A percentile compares a stretch with the other conserved stretches of the same genome.
phyloP scores from a whole-genome alignment of 1,284 basidiomycete species.

The Marasmius fiardii region DNA sequence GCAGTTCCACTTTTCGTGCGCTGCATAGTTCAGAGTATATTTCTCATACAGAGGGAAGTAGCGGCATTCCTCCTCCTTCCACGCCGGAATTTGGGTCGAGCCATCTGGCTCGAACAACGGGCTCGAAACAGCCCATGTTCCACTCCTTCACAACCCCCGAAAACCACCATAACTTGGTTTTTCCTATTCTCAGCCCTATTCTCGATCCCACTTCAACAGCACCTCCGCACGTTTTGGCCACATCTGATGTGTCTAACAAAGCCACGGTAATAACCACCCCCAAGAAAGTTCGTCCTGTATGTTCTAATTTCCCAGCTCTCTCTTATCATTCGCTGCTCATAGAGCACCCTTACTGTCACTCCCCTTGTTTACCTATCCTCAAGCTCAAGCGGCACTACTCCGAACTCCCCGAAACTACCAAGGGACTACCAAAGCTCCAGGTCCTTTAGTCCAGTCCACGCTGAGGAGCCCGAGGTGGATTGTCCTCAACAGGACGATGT shows the following conservation, averaged over 20 bases:
- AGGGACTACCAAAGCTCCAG: background rate
- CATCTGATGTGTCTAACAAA: conserved; percentile 6
- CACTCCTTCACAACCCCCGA: background rate
- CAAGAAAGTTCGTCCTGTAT: conserved; percentile 6
- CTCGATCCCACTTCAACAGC: background rate
- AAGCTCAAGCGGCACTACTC: conserved; percentile 25
- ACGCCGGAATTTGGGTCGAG: conserved; percentile 11
- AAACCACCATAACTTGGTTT: background rate
- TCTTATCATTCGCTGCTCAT: conserved; percentile 25
- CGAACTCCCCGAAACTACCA: background rate
- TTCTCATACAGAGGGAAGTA: background rate
- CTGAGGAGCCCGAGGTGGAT: conserved; percentile 5
- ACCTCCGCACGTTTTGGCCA: background rate
- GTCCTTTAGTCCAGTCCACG: background rate
- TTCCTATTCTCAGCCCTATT: background rate
- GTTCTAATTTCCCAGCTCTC: background rate
- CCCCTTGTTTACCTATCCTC: conserved; percentile 9
- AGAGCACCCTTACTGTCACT: conserved; percentile 13
- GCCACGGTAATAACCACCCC: background rate
- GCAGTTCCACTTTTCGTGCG: background rate
- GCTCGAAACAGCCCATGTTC: conserved; percentile 6
- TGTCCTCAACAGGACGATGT: conserved; percentile 25
- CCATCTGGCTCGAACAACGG: conserved; percentile 1
- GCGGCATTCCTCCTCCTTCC: background rate
- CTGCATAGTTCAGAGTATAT: background rate